phyloP scores from a whole-genome alignment of 2,329 filamentous ascomycete genomes.

The Fusarium torreyae region DNA sequence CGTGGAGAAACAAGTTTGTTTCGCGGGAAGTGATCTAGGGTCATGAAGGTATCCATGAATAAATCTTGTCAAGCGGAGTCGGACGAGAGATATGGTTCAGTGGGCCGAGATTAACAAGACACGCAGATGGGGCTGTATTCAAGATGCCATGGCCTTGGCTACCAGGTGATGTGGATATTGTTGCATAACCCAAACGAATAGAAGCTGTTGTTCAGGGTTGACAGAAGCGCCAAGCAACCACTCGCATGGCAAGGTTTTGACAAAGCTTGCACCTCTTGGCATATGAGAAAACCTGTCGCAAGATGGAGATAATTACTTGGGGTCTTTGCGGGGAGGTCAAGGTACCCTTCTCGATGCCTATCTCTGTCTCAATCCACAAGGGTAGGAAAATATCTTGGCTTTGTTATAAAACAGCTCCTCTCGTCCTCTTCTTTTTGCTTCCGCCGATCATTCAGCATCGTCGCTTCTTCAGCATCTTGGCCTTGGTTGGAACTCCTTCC shows the following conservation, averaged over 20 bases:
- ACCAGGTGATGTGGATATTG: not conserved
- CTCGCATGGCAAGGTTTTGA: slow-evolving; percentile 25
- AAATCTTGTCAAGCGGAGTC: slow-evolving; percentile 12
- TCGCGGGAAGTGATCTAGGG: slow-evolving; percentile 15
- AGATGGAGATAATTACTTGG: slow-evolving; percentile 11
- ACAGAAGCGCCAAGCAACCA: slow-evolving; percentile 16
- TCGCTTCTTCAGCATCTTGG: not conserved
- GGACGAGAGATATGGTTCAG: not conserved
- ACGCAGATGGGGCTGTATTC: not conserved
- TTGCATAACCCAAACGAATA: slow-evolving; percentile 4
- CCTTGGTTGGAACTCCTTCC: not conserved
- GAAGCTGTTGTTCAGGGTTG: not conserved
- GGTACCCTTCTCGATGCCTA: not conserved
- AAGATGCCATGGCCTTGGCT: slow-evolving; percentile 9
- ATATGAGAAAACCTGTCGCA: slow-evolving; percentile 9
- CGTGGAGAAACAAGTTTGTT: slow-evolving; percentile 20
- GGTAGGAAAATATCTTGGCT: slow-evolving; percentile 25
- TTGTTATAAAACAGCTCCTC: slow-evolving; percentile 18
- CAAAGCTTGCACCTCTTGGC: slow-evolving; percentile 29
- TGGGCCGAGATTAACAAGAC: slow-evolving; percentile 15
- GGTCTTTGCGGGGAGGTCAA: slow-evolving; percentile 1
- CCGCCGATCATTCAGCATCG: slow-evolving; percentile 7
- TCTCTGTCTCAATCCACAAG: slow-evolving; percentile 10
- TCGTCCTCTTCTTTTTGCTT: not conserved
- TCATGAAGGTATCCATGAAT: slow-evolving; percentile 3